These are phyloP conservation scores for Bodo saltans DNA, from an alignment of 78 protist species.

Conservation along the genomic window DNA sequence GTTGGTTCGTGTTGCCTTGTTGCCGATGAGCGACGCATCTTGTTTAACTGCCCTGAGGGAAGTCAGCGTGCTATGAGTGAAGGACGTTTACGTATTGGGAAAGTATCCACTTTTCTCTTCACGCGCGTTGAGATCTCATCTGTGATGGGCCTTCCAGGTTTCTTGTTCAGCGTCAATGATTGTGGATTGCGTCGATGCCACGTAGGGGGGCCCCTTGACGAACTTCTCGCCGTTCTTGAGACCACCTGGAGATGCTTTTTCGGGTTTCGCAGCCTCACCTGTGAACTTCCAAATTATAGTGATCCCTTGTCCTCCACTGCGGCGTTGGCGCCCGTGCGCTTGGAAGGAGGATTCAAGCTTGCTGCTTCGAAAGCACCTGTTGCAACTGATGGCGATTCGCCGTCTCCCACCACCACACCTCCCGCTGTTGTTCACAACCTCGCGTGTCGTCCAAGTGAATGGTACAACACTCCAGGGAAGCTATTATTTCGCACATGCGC, in stretches of 20 bases:
- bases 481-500: too few relatives aligned
- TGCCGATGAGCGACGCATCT: not conserved
- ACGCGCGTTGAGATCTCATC: not conserved
- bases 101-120: not conserved
- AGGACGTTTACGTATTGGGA: not conserved
- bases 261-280: too few relatives aligned
- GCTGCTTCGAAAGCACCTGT: too few relatives aligned
- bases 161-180: not conserved
- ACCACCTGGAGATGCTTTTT: too few relatives aligned
- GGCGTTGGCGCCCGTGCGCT: not conserved
- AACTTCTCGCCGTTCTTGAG: not conserved
- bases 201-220: not conserved
- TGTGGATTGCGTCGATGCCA: too few relatives aligned
- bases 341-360: too few relatives aligned
- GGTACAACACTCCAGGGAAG: too few relatives aligned
- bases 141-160: not conserved
- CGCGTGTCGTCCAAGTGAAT: too few relatives aligned
- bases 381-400: too few relatives aligned
- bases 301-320: not conserved
- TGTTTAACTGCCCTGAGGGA: not conserved
- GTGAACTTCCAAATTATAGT: too few relatives aligned
- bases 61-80: not conserved
- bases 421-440: not conserved
- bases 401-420: too few relatives aligned
- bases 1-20: not conserved